These are phyloP conservation scores for Lithohypha guttulata DNA, from an alignment of 2,329 filamentous ascomycete species.

Conservation along the genomic window DNA sequence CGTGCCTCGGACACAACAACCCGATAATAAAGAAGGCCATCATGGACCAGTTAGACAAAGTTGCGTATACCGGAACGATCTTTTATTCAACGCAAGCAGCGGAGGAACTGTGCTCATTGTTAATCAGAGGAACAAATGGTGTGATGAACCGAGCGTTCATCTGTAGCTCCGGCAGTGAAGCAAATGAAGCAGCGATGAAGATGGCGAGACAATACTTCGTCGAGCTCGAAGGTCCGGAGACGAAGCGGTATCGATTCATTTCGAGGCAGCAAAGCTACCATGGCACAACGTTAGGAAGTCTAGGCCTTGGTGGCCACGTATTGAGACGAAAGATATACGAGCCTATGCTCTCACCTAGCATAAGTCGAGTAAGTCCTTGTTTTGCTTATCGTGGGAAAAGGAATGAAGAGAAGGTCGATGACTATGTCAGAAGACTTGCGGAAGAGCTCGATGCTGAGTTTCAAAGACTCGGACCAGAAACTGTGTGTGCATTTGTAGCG, in stretches of 20 bases:
- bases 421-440: slow-evolving; percentile 33
- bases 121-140: slow-evolving; percentile 42
- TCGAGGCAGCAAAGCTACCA: slow-evolving; percentile 39
- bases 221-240: slow-evolving; percentile 32
- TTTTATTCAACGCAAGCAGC: slow-evolving; percentile 47
- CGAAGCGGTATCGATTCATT: slow-evolving; percentile 32
- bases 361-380: slow-evolving; percentile 21
- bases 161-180: slow-evolving; percentile 45
- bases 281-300: slow-evolving; percentile 40
- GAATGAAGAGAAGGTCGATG: slow-evolving; percentile 29
- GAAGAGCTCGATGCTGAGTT: slow-evolving; percentile 41
- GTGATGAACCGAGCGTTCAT: slow-evolving; percentile 47
- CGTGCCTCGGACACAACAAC: slow-evolving; percentile 59
- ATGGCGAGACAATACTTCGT: slow-evolving; percentile 40
- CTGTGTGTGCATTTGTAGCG: slow-evolving; percentile 39
- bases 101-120: slow-evolving; percentile 41
- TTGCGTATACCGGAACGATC: slow-evolving; percentile 49
- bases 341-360: slow-evolving; percentile 18
- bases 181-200: slow-evolving; percentile 40
- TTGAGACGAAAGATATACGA: slow-evolving; percentile 27
- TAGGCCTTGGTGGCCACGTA: slow-evolving; percentile 32
- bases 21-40: slow-evolving; percentile 51
- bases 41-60: slow-evolving; percentile 45
- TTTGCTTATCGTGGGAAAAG: slow-evolving; percentile 31
- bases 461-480: slow-evolving; percentile 35